Evolutionary conservation across 345 rosid genomes (phyloP).

Genomic region (Geranium rotundifolium): DNA sequence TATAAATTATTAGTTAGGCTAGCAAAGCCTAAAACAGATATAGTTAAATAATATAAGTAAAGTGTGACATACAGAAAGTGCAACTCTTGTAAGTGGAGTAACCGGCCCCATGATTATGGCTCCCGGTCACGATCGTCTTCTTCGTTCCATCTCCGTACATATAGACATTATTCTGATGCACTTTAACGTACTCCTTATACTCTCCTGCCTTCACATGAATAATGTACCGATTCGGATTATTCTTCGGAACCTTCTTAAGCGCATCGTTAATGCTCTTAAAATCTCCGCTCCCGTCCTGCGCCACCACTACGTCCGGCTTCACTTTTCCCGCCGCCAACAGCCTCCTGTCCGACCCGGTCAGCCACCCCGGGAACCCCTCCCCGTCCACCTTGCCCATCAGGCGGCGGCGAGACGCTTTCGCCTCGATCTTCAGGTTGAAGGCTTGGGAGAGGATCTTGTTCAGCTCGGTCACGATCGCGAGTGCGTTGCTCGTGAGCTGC

Average conservation of each 20-base stretch:
- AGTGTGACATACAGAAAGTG: slow-evolving; percentile 37
- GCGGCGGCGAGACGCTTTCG: slow-evolving; percentile 18
- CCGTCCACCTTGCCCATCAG: slow-evolving; percentile 24
- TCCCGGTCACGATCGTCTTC: slow-evolving; percentile 35
- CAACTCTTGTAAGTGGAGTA: slow-evolving; percentile 19
- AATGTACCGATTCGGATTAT: slow-evolving; percentile 18
- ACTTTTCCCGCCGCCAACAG: slow-evolving; percentile 28
- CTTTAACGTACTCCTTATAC: slow-evolving; percentile 26
- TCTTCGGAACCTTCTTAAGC: slow-evolving; percentile 30
- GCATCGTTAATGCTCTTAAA: slow-evolving; percentile 46
- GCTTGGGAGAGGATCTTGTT: slow-evolving; percentile 19
- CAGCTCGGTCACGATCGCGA: slow-evolving; percentile 33
- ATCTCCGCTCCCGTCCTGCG: slow-evolving; percentile 69
- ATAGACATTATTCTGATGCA: slow-evolving; percentile 21
- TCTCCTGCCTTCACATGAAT: slow-evolving; percentile 47
- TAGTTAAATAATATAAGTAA: no score
- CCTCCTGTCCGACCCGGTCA: slow-evolving; percentile 46
- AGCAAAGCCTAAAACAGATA: no score
- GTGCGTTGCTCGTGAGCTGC: slow-evolving; percentile 39
- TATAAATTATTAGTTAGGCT: no score
- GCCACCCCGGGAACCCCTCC: slow-evolving; percentile 47
- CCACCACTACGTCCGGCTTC: slow-evolving; percentile 31
- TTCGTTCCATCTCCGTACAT: slow-evolving; percentile 47
- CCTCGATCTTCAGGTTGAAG: slow-evolving; percentile 19
- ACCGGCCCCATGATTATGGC: slow-evolving; percentile 15